phyloP scores from a whole-genome alignment of 345 rosid species.

The Stellera chamaejasme region DNA sequence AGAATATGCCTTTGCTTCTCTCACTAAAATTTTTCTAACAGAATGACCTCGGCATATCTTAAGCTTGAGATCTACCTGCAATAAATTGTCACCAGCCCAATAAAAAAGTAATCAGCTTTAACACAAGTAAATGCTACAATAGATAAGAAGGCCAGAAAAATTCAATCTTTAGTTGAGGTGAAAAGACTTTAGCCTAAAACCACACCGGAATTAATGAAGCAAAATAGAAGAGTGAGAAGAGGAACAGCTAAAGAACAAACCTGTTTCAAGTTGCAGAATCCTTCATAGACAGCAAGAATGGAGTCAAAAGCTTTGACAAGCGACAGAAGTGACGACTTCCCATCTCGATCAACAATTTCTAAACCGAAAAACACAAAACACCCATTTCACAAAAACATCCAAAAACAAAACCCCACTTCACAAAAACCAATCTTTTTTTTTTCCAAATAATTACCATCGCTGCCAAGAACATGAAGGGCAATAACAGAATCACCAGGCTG shows the following conservation, averaged over 20 bases:
- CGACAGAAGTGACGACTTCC: constrained; percentile 68
- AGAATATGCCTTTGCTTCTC: constrained; percentile 60
- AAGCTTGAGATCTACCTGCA: constrained; percentile 91
- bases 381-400: background rate
- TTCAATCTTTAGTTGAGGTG: too few relatives aligned
- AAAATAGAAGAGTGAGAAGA: background rate
- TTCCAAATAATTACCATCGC: constrained; percentile 27
- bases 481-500: constrained; percentile 79
- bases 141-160: background rate
- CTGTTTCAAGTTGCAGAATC: constrained; percentile 98
- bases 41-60: constrained; percentile 82
- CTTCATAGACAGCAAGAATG: constrained; percentile 79
- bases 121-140: background rate
- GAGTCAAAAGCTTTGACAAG: constrained; percentile 83
- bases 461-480: constrained; percentile 77
- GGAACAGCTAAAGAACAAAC: constrained; percentile 19
- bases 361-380: constrained; percentile 5
- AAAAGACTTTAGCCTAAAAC: background rate
- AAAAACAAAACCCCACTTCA: constrained; percentile 1
- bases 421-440: background rate
- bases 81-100: constrained; percentile 7
- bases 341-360: constrained; percentile 52
- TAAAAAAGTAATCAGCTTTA: background rate
- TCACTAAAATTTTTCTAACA: constrained; percentile 50
- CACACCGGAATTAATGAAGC: constrained; percentile 2